These are phyloP conservation scores for Hortaea sp. DNA, from an alignment of 2,329 filamentous ascomycete genomes.

Conservation along the genomic window DNA sequence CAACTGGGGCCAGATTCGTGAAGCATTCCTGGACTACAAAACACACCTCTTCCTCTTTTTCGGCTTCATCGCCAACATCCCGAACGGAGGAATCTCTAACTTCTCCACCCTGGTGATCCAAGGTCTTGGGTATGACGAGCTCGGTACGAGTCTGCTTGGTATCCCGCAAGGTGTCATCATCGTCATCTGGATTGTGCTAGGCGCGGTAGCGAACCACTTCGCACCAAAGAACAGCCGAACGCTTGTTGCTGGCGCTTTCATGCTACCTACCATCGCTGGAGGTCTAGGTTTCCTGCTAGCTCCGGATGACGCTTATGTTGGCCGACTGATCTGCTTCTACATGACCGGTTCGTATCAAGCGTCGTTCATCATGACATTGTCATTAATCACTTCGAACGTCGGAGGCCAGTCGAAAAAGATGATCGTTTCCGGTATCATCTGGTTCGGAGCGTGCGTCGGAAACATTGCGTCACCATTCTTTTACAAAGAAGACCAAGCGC, in stretches of 20 bases:
- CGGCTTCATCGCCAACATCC: conserved; percentile 41
- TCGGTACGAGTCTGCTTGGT: conserved; percentile 45
- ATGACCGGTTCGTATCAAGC: conserved; percentile 43
- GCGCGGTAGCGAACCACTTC: conserved; percentile 40
- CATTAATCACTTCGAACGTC: conserved; percentile 41
- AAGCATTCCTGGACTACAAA: conserved; percentile 50
- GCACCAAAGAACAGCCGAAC: conserved; percentile 15
- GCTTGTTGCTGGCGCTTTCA: conserved; percentile 37
- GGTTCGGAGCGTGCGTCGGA: conserved; percentile 40
- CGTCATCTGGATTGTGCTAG: conserved; percentile 40
- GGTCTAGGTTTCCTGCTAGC: conserved; percentile 46
- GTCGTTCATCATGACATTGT: conserved; percentile 42
- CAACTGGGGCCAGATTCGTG: conserved; percentile 45
- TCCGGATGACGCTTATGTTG: conserved; percentile 36
- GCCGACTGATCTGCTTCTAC: conserved; percentile 49
- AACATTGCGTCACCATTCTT: conserved; percentile 56
- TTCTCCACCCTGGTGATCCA: conserved; percentile 51
- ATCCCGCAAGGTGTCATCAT: conserved; percentile 43
- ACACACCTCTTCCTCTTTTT: conserved; percentile 40
- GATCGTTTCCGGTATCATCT: conserved; percentile 49
- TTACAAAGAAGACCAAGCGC: conserved; percentile 46
- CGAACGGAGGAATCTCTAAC: conserved; percentile 49
- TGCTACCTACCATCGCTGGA: conserved; percentile 50
- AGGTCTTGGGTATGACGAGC: conserved; percentile 46
- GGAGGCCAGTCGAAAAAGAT: conserved; percentile 54